Conservation (phyloP, 768 basidiomycete species). For the Gloeopeniophorella convolvens region DNA sequence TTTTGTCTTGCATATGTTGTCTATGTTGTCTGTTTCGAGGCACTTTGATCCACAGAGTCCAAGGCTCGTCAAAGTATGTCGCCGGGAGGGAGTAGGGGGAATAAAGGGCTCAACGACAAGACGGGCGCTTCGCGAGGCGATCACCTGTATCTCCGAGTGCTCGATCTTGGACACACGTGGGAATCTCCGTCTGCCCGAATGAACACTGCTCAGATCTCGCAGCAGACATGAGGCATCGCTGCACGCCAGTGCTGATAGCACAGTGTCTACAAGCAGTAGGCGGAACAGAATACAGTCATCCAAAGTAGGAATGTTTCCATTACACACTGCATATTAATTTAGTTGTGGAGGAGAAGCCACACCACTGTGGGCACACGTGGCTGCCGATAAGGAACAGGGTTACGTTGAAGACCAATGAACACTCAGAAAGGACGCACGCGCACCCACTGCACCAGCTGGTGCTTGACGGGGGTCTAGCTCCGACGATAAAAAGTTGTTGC, state of each 20-base stretch:
- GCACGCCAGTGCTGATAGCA: background rate
- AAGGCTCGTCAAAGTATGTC: too few relatives aligned
- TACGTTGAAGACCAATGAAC: conserved; percentile 10
- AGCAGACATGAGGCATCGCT: background rate
- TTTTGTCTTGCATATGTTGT: too few relatives aligned
- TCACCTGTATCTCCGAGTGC: background rate
- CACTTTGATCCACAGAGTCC: too few relatives aligned
- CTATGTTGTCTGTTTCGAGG: too few relatives aligned
- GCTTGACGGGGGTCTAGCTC: too few relatives aligned
- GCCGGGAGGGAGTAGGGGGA: too few relatives aligned
- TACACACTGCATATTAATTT: too few relatives aligned
- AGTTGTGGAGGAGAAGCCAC: background rate
- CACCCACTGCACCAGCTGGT: too few relatives aligned
- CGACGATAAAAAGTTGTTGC: background rate
- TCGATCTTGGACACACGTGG: background rate
- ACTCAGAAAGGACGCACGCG: conserved; percentile 12
- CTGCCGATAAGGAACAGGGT: background rate
- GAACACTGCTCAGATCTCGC: background rate
- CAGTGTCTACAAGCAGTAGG: background rate
- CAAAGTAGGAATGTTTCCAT: too few relatives aligned
- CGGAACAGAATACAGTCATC: too few relatives aligned
- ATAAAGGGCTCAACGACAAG: too few relatives aligned
- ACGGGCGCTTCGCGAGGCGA: too few relatives aligned
- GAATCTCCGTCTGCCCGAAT: background rate
- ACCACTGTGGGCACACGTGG: background rate